phyloP scores from a whole-genome alignment of 2,329 filamentous ascomycete genomes.

The Paramyrothecium roridum region DNA sequence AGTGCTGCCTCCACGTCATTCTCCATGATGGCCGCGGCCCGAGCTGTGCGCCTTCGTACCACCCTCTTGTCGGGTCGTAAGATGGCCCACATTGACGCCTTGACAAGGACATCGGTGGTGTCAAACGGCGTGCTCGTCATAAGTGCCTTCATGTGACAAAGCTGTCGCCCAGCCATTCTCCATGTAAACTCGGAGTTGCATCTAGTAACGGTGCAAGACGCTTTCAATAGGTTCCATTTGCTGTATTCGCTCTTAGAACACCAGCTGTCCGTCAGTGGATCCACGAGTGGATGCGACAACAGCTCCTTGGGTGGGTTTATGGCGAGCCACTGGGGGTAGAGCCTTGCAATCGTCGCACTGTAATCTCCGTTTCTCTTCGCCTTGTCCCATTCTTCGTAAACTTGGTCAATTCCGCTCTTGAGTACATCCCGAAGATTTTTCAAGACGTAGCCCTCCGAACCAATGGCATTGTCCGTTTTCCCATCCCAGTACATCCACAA shows the following conservation, averaged over 20 bases:
- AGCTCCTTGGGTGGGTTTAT: constrained; percentile 32
- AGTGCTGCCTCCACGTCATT: constrained; percentile 9
- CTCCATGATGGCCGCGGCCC: constrained; percentile 12
- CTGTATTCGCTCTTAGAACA: constrained; percentile 22
- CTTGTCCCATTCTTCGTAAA: constrained; percentile 30
- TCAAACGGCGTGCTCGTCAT: constrained; percentile 11
- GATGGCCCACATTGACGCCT: constrained; percentile 29
- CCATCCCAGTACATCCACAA: constrained; percentile 9
- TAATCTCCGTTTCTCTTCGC: too few relatives aligned
- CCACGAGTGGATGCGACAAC: constrained; percentile 16
- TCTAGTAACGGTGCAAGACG: constrained; percentile 38
- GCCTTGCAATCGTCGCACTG: constrained; percentile 13
- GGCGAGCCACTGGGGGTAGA: constrained; percentile 38
- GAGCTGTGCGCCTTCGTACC: constrained; percentile 15
- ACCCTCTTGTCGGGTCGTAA: constrained; percentile 31
- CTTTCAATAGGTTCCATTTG: constrained; percentile 48
- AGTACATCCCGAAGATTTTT: too few relatives aligned
- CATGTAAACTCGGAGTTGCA: constrained; percentile 34
- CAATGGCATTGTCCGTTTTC: too few relatives aligned
- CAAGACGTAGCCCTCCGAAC: too few relatives aligned
- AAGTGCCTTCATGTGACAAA: constrained; percentile 43
- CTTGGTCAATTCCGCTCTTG: constrained; percentile 21
- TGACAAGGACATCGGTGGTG: constrained; percentile 25
- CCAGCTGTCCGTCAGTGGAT: constrained; percentile 21
- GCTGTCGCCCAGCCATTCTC: constrained; percentile 45